These are phyloP conservation scores for Rubroboletus satanas DNA, from an alignment of 768 basidiomycete species.

Conservation along the genomic window DNA sequence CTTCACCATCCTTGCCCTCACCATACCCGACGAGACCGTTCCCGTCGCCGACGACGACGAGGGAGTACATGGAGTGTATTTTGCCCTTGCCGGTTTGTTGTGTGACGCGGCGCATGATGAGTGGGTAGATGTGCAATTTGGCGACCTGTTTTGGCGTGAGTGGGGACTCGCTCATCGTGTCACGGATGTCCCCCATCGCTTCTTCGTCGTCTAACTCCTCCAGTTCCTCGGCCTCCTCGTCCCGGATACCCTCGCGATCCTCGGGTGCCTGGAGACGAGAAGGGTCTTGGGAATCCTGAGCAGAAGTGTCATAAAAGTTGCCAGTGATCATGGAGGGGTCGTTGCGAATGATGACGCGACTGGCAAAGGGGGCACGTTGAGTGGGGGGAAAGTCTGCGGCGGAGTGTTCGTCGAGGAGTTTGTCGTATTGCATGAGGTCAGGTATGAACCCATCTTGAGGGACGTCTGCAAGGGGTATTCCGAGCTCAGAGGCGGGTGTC, in stretches of 20 bases:
- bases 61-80: constrained; percentile 55
- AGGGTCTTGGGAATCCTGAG: constrained; percentile 5
- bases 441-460: constrained; percentile 40
- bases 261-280: neutral
- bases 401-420: constrained; percentile 59
- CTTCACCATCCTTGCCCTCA: constrained; percentile 69
- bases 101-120: constrained; percentile 56
- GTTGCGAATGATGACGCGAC: constrained; percentile 65
- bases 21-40: constrained; percentile 81
- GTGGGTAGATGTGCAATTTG: constrained; percentile 38
- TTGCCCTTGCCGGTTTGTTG: constrained; percentile 96
- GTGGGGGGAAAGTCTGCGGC: constrained; percentile 51
- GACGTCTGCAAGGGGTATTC: constrained; percentile 17
- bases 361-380: constrained; percentile 49
- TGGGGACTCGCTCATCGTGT: constrained; percentile 16
- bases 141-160: constrained; percentile 22
- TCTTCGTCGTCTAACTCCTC: constrained; percentile 23
- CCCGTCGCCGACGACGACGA: constrained; percentile 79
- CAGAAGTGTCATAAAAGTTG: constrained; percentile 23
- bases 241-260: constrained; percentile 5
- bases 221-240: constrained; percentile 14
- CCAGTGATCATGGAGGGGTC: constrained; percentile 63
- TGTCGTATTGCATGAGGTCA: constrained; percentile 59
- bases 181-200: constrained; percentile 9
- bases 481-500: constrained; percentile 6